Conservation (phyloP, 2,329 filamentous ascomycete species). For the Sclerotinia borealis region DNA sequence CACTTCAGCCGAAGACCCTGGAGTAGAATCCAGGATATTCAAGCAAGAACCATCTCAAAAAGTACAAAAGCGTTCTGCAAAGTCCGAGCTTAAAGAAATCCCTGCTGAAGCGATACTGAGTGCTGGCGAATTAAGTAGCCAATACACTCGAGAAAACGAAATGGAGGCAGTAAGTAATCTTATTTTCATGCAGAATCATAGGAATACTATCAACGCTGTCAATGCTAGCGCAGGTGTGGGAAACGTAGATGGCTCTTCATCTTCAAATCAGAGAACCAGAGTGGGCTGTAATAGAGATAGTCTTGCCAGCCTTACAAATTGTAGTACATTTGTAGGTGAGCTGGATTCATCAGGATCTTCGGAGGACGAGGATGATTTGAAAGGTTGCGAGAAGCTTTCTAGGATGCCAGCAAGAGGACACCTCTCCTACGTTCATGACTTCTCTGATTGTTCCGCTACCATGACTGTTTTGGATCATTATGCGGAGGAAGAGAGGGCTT, state of each 20-base stretch:
- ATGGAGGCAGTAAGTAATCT: neutral
- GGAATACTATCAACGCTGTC: neutral
- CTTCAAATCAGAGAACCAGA: neutral
- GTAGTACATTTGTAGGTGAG: neutral
- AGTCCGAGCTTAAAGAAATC: neutral
- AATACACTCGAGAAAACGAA: neutral
- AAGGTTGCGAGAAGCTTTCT: constrained; percentile 4
- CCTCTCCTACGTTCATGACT: constrained; percentile 27
- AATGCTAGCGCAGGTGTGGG: neutral
- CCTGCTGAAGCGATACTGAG: neutral
- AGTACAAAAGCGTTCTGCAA: constrained; percentile 1
- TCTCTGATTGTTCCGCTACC: constrained; percentile 23
- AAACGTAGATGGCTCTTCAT: neutral
- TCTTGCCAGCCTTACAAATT: neutral
- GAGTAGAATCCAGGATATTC: neutral
- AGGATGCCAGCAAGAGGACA: constrained; percentile 9
- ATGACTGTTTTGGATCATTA: constrained; percentile 24
- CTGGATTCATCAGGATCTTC: neutral
- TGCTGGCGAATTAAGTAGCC: neutral
- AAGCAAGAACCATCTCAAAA: neutral
- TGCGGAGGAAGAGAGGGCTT: constrained; percentile 19
- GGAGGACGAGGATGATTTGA: neutral
- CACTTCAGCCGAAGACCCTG: constrained; percentile 1
- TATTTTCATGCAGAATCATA: neutral
- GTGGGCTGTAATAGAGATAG: neutral